phyloP scores from a whole-genome alignment of 2,329 filamentous ascomycete genomes.

The Fusarium bactridioides region DNA sequence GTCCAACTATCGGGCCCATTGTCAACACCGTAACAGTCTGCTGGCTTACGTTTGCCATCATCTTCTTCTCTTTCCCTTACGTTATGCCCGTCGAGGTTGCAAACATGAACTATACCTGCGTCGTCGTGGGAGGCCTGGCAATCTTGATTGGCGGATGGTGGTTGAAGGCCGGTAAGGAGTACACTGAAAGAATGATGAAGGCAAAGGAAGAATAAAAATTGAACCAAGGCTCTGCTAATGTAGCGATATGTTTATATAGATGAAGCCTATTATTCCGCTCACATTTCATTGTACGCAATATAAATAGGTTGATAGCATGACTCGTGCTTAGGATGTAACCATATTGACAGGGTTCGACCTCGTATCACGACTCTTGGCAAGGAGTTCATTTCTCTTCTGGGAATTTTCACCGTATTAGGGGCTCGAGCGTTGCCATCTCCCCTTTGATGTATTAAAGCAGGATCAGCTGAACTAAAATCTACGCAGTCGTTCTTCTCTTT shows the following conservation, averaged over 20 bases:
- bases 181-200: neutral
- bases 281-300: neutral
- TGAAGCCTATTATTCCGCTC: too few relatives aligned
- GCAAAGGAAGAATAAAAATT: neutral
- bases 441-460: neutral
- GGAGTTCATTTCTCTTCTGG: neutral
- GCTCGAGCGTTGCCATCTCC: neutral
- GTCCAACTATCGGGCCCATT: neutral
- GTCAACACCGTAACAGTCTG: neutral
- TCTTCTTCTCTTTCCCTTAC: slow-evolving; percentile 7
- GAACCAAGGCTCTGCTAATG: too few relatives aligned
- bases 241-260: too few relatives aligned
- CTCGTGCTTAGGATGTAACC: neutral
- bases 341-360: neutral
- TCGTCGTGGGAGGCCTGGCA: neutral
- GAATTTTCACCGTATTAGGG: neutral
- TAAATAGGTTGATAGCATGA: neutral
- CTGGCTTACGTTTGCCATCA: neutral
- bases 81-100: neutral
- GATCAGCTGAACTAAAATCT: neutral
- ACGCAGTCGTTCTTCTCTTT: neutral
- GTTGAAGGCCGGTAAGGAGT: neutral
- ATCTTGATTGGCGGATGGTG: neutral
- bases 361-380: neutral
- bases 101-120: slow-evolving; percentile 13